Percentiles rank a stretch among this genome's conserved stretches.
These are phyloP conservation scores for Plenodomus lindquistii DNA, from an alignment of 2,329 filamentous ascomycete species.

Conservation along the genomic window DNA sequence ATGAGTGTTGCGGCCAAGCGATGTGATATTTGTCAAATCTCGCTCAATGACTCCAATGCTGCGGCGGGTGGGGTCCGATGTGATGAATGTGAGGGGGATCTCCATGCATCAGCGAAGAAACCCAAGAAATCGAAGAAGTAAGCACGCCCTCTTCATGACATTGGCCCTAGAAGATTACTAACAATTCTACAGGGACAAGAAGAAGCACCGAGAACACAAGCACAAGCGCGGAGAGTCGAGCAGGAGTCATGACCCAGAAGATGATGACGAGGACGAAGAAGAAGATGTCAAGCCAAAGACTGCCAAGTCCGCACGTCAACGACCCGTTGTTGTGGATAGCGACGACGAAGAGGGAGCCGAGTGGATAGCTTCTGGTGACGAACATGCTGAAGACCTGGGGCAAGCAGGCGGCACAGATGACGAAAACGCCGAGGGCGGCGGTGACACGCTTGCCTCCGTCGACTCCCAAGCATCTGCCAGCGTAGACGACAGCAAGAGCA, in stretches of 20 bases:
- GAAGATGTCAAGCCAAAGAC: constrained; percentile 23
- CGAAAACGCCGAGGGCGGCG: constrained; percentile 84
- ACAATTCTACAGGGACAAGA: constrained; percentile 42
- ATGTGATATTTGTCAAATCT: constrained; percentile 81
- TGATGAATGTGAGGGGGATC: constrained; percentile 72
- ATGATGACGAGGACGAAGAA: constrained; percentile 3
- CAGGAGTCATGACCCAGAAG: constrained; percentile 35
- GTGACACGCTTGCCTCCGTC: constrained; percentile 74
- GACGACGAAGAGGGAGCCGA: constrained; percentile 71
- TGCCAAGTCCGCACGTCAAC: constrained; percentile 31
- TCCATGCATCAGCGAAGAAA: constrained; percentile 60
- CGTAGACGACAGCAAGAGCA: constrained; percentile 52
- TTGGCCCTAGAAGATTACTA: constrained; percentile 7
- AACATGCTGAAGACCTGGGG: constrained; percentile 66
- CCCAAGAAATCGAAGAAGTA: constrained; percentile 39
- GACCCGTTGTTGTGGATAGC: constrained; percentile 62
- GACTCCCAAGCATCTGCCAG: constrained; percentile 70
- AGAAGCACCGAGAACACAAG: constrained; percentile 52
- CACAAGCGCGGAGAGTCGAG: constrained; percentile 38
- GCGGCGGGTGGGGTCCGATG: constrained; percentile 64
- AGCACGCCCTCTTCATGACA: not conserved
- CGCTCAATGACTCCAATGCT: constrained; percentile 63
- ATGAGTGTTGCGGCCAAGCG: constrained; percentile 77
- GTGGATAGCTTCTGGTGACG: constrained; percentile 75
- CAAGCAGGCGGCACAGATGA: constrained; percentile 84